phyloP scores from a whole-genome alignment of 1,284 basidiomycete species.

The Naganishia liquefaciens region DNA sequence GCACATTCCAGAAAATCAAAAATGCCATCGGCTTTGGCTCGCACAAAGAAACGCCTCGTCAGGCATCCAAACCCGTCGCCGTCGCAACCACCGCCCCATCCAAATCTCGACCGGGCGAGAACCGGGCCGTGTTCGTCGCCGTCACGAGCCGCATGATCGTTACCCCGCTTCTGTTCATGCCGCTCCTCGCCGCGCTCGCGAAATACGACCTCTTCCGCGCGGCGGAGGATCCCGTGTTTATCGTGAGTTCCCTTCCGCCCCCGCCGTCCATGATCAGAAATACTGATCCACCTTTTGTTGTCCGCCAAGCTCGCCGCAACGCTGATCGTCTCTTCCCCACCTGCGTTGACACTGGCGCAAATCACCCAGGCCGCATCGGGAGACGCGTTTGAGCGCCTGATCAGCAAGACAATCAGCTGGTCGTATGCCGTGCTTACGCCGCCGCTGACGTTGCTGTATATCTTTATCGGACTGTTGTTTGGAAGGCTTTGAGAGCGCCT shows the following conservation, averaged over 20 bases:
- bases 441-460: constrained; percentile 69
- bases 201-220: constrained; percentile 62
- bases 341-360: constrained; percentile 58
- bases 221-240: constrained; percentile 54
- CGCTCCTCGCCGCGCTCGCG: constrained; percentile 67
- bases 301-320: constrained; percentile 63
- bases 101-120: constrained; percentile 63
- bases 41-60: neutral
- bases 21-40: constrained; percentile 3
- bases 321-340: constrained; percentile 69
- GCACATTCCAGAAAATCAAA: constrained; percentile 5
- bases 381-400: constrained; percentile 85
- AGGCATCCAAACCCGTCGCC: constrained; percentile 38
- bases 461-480: constrained; percentile 66
- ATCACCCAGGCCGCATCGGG: constrained; percentile 85
- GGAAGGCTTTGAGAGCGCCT: constrained; percentile 44
- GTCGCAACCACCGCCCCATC: neutral
- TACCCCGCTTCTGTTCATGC: constrained; percentile 74
- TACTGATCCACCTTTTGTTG: too few species aligned
- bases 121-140: constrained; percentile 75
- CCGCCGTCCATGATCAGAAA: too few species aligned
- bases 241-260: constrained; percentile 38
- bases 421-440: constrained; percentile 68
- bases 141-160: constrained; percentile 76
- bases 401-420: constrained; percentile 60